Evolutionary conservation across 345 rosid genomes (phyloP), one percentile per base, ranked within the genome.

Genomic region (Microthlaspi erraticum): DNA sequence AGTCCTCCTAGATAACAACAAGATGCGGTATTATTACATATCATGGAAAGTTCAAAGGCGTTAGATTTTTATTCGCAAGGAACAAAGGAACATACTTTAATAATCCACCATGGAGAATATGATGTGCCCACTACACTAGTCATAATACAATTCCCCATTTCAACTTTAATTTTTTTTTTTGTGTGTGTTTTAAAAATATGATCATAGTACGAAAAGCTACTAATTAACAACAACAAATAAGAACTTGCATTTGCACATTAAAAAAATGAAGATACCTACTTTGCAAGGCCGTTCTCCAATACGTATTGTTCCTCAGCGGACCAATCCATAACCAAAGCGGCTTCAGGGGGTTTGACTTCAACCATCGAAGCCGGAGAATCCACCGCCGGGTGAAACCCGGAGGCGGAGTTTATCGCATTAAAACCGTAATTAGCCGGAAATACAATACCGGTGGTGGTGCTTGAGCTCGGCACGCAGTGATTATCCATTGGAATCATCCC

Each of bases 311-410:
- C 98, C 2, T 86, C 86, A 10, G 58, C 66, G 16, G 97, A 82
- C 98, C 98, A 92, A 68, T 88, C 96, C 1, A 81, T 89, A 13
- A 93, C 92, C 78, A 88, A 76, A 17, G 82, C 83, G 0, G 88
- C 63, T 31, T 92, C 98, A 46, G 78, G 29, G 29, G 29, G 57
- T 46, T 48, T 75, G 66, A 55, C 8, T 44, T 53, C 70, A 44
- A 20, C 10, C 1, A 54, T 58, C 45, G 69, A 36, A 49, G 33
- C 19, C 2, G 72, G 42, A n/a, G 61, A 17, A 45, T 48, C 59
- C 13, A 39, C 0, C 57, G 37, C 7, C 1, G 56, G 20, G 10
- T 32, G 37, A 11, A 57, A 60, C 36, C 72, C 56, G 5, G 57
- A 42, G 10, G 11, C 41, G 10, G 44, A 3, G 54, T 61, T 71